Base-by-base conservation (phyloP, 2,329 filamentous ascomycete species). In the Hypoxylon sp. region DNA sequence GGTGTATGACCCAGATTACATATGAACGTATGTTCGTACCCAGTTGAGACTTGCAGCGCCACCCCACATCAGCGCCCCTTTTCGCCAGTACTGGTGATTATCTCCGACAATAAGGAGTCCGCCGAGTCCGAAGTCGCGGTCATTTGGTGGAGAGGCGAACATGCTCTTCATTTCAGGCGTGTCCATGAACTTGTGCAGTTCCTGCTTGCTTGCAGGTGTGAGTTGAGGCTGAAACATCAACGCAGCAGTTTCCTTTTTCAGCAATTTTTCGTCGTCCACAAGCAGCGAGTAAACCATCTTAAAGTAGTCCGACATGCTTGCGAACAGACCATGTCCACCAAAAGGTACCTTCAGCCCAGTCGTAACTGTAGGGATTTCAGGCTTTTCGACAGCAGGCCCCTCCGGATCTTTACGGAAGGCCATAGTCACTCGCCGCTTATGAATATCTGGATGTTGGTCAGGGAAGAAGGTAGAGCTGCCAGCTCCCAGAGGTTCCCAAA, bases 141-240 rank as follows among this genome's bases (percentile, higher is more conserved):
- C 76, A 9, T 79, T 73, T 60, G 77, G 69, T n/a, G 66, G 73
- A 62, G 78, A 72, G 41, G 70, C 59, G 41, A 77, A 76, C 37
- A 76, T 70, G 37, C 71, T 55, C 71, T 75, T 76, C 25, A 67
- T 64, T 0, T 64, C 65, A 1, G 73, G 67, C 21, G 67, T 23
- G 19, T 76, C 70, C 56, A 78, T 76, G 9, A 70, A 68, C 39
- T 73, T 73, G 16, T 77, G 62, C 14, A 75, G 63, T 62, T 69
- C n/a, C 46, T 46, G 19, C 65, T 50, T 71, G 39, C 43, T 70
- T 68, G n/a, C 70, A 43, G 46, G 70, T 3, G 68, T 75, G 0
- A 88, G 78, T 51, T 85, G 85, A 0, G 84, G 78, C 55, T 76
- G 69, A 68, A 87, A 87, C 75, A 87, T 79, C 46, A 77, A 70